These are phyloP conservation scores for Tolypocladium ovalisporum DNA, from an alignment of 2,329 filamentous ascomycete genomes.

Conservation along the genomic window DNA sequence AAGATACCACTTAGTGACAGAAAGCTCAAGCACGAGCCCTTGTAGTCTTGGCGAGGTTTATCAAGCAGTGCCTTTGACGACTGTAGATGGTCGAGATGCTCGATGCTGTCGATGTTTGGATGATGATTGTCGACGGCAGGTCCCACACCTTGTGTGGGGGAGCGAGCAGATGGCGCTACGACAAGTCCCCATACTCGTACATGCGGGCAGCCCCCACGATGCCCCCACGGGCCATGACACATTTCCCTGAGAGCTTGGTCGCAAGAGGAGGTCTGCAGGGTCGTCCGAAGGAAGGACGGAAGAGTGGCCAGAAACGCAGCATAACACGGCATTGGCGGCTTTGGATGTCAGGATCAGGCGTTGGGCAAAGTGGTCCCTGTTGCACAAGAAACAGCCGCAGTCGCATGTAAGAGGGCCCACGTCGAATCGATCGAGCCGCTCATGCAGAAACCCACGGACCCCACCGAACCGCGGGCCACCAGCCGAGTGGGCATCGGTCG, in stretches of 20 bases:
- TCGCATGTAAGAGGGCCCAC: background rate
- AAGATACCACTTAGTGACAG: background rate
- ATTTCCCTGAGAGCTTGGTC: background rate
- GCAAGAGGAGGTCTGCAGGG: background rate
- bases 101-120: background rate
- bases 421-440: background rate
- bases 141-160: background rate
- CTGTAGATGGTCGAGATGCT: background rate
- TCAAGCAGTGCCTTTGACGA: background rate
- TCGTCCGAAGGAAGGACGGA: background rate
- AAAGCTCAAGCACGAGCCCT: background rate
- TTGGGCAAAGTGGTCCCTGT: background rate
- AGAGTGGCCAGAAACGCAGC: background rate
- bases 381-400: background rate
- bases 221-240: background rate
- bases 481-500: background rate
- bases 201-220: background rate
- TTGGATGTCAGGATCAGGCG: no score
- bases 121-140: background rate
- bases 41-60: background rate
- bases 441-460: background rate
- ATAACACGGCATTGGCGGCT: background rate
- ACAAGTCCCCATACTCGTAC: background rate
- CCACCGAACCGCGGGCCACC: background rate
- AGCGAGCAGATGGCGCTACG: no score